A percentile compares a stretch with the other conserved stretches of the same genome.
These are phyloP conservation scores for Leccinum sublutescens DNA, from an alignment of 768 basidiomycete genomes.

Conservation along the genomic window DNA sequence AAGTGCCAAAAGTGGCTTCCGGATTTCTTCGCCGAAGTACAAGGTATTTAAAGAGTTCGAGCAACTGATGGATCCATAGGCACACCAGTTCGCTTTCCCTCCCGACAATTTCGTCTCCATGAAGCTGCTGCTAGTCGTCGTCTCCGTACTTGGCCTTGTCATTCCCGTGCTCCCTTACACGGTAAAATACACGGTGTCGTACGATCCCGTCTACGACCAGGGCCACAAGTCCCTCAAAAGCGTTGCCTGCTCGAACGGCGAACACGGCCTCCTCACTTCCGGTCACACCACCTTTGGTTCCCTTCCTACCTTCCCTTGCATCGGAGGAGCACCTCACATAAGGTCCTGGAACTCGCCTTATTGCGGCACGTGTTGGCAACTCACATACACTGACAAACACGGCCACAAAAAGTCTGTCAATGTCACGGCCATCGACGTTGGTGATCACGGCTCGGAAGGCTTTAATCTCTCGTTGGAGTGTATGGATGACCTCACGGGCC, in stretches of 20 bases:
- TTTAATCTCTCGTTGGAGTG: conserved; percentile 38
- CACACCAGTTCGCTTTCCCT: not conserved
- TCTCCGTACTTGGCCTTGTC: conserved; percentile 9
- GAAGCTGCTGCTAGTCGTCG: conserved; percentile 1
- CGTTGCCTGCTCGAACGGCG: conserved; percentile 52
- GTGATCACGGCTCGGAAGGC: conserved; percentile 22
- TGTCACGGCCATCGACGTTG: conserved; percentile 52
- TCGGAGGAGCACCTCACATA: conserved; percentile 55
- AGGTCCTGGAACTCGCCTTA: conserved; percentile 48
- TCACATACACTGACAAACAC: conserved; percentile 41
- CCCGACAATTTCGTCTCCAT: conserved; percentile 7
- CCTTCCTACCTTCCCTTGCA: conserved; percentile 57
- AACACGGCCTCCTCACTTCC: conserved; percentile 45
- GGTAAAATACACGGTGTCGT: conserved; percentile 31
- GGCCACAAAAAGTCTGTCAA: conserved; percentile 39
- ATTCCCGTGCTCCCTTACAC: conserved; percentile 5
- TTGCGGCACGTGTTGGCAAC: conserved; percentile 62
- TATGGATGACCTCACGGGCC: conserved; percentile 36
- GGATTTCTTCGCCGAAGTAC: not conserved
- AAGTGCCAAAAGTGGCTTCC: not conserved
- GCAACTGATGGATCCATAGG: not conserved
- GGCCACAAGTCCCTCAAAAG: conserved; percentile 36
- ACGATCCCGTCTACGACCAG: conserved; percentile 53
- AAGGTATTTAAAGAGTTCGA: not conserved
- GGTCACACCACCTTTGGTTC: conserved; percentile 48